Base-by-base conservation (phyloP, 192 early-diverging fungal genomes). In the Rhizophagus sp. region DNA sequence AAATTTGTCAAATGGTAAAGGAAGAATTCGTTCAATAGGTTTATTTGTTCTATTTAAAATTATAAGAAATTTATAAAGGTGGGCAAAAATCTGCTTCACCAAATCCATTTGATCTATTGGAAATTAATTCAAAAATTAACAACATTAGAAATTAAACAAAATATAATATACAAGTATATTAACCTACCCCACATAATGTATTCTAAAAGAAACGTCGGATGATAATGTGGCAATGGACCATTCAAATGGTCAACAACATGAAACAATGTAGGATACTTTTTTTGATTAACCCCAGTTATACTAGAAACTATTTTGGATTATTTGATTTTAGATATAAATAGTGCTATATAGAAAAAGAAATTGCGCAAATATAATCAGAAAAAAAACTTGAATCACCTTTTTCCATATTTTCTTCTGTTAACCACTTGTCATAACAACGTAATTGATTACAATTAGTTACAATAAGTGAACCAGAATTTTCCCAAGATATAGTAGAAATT, bases 181-280 rank as follows among this genome's bases (percentile, higher is more conserved):
- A 71, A 79, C 74, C 79, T 86, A 88, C 90, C 91, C 92, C 92
- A 94, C 75, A 94, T 75, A 41, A 96, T 81, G 81, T 93, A 91
- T 41, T 94, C 88, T 10, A 90, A 81, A 63, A 96, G 77, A 17
- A 93, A 80, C 25, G 85, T 81, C 15, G 95, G 95, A 78, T 96
- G 93, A 76, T 95, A 92, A 74, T 93, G 91, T 2, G 90, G 91
- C 7, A 96, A 83, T 2, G 93, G 87, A 0, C 90, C 90, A 80
- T 91, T 88, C 76, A 87, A 83, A 19, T 81, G 62, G 13, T 85
- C 85, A 11, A 89, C 81, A 1, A 88, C 79, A 66, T 91, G 86
- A 64, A 84, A 89, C 0, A 91, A 79, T n/a, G 87, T 91, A 24
- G 88, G 87, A 27, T 84, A 66, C 49, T n/a, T 44, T 27, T n/a